Evolutionary conservation across 495 filamentous ascomycete genomes (phyloP), one percentile per base, ranked within the genome.

Genomic region (Polyplosphaeria fusca): DNA sequence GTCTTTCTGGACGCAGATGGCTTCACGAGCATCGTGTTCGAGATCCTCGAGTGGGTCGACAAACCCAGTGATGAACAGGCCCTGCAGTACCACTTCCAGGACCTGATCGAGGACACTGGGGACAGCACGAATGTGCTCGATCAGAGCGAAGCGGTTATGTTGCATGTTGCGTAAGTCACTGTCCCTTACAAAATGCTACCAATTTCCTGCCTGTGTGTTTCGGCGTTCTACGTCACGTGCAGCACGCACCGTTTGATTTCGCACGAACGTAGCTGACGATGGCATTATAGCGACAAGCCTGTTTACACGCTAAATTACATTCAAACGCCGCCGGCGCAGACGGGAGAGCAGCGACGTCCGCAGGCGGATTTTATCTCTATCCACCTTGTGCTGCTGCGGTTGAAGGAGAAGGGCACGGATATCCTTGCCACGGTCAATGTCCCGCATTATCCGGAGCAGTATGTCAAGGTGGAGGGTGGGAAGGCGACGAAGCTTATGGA

Each of bases 351-450:
- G 55, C 11, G 61, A 45, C 25, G 52, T 65, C 67, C 23, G 58
- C 64, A 25, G 25, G 53, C 41, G 20, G 53, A 67, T 20, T 85
- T 82, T 64, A 86, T 79, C 3, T 83, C 77, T 24, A 77, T 91
- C 46, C 75, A 87, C 48, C 67, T 90, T 39, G 81, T 81, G 13
- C 73, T 96, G 43, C 74, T 96, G 25, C 73, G 93, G 25, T 75
- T 98, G 23, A 80, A 80, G 71, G 74, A 81, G 60, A 79, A 94
- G 70, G 74, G 73, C 58, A 92, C 93, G 13, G 93, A 98, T 74
- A 67, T 98, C n/a, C 68, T 95, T 23, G 82, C 95, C 52, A 88
- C 88, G 25, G 80, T 95, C 68, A 97, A 97, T 74, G 86, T 95
- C 27, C 93, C 91, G 23, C 85, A 90, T 69, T 79, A 84, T 52